Conservation (phyloP, 129 eudicot species). For the Dittrichia graveolens region DNA sequence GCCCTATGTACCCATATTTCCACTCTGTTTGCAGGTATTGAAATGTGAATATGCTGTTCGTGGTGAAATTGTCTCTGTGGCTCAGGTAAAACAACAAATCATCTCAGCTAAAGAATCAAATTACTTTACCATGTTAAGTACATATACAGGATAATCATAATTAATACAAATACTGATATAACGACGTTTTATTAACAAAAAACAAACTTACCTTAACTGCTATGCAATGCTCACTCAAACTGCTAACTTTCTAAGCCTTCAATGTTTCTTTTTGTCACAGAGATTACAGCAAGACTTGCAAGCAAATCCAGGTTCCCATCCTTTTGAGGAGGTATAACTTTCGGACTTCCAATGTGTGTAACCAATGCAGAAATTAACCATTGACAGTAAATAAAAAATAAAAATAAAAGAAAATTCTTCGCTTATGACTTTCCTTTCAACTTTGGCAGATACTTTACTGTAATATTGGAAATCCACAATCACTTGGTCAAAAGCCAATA, state of each 20-base stretch:
- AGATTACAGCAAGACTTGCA: constrained; percentile 71
- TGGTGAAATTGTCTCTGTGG: constrained; percentile 84
- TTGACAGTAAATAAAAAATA: too few relatives aligned
- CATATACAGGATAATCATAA: neutral
- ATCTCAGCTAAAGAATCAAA: too few relatives aligned
- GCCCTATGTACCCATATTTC: too few relatives aligned
- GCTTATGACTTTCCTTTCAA: neutral
- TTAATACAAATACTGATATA: neutral
- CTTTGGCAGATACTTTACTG: constrained; percentile 76
- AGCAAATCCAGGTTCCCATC: constrained; percentile 74
- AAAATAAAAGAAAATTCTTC: constrained; percentile 1
- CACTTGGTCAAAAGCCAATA: constrained; percentile 92
- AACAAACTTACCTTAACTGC: neutral
- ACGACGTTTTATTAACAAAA: neutral
- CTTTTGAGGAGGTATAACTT: constrained; percentile 75
- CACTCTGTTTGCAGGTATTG: constrained; percentile 54
- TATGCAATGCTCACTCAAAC: neutral
- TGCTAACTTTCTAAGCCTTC: neutral
- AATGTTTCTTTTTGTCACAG: constrained; percentile 39
- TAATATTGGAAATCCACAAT: constrained; percentile 97
- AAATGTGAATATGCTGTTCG: constrained; percentile 97
- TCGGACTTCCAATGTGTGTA: neutral
- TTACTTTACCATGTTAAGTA: neutral
- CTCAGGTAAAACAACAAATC: constrained; percentile 56
- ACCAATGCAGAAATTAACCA: neutral